phyloP scores from a whole-genome alignment of 2,329 filamentous ascomycete species.

The Aspergillus sergii region DNA sequence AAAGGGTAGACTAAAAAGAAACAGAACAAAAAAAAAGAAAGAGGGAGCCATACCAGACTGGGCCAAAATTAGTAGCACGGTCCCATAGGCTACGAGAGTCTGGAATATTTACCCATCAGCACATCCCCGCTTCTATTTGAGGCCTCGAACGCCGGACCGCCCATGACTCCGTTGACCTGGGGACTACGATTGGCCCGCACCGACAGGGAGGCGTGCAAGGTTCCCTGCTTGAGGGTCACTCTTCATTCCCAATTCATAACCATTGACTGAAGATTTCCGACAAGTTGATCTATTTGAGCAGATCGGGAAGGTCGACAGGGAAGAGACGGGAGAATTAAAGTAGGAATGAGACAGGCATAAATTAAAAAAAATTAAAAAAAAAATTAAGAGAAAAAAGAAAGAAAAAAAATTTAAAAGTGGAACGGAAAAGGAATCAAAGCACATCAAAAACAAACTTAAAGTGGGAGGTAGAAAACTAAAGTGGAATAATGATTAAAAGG shows the following conservation, averaged over 20 bases:
- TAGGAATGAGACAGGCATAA: background rate
- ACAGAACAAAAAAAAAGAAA: background rate
- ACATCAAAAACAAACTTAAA: conserved; percentile 3
- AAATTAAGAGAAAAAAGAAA: background rate
- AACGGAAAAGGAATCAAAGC: background rate
- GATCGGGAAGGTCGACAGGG: background rate
- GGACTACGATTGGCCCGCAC: conserved; percentile 18
- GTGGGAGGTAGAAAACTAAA: background rate
- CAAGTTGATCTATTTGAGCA: background rate
- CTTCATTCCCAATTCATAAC: conserved; percentile 9
- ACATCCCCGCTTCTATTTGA: conserved; percentile 24
- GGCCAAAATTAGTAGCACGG: conserved; percentile 23
- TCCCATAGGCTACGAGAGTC: conserved; percentile 11
- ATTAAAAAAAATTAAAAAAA: background rate
- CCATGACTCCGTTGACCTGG: background rate
- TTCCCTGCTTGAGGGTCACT: conserved; percentile 19
- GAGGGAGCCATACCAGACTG: conserved; percentile 12
- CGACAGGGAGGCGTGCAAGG: conserved; percentile 17
- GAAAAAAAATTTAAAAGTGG: background rate
- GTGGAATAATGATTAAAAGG: background rate
- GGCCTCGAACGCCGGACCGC: conserved; percentile 23
- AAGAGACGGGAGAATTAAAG: background rate
- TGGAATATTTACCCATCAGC: conserved; percentile 17
- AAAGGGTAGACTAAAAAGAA: background rate
- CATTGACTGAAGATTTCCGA: conserved; percentile 11